Percentiles rank a stretch among this genome's conserved stretches.
Evolutionary conservation across 768 basidiomycete genomes (phyloP).

Genomic region (Russula lepida): DNA sequence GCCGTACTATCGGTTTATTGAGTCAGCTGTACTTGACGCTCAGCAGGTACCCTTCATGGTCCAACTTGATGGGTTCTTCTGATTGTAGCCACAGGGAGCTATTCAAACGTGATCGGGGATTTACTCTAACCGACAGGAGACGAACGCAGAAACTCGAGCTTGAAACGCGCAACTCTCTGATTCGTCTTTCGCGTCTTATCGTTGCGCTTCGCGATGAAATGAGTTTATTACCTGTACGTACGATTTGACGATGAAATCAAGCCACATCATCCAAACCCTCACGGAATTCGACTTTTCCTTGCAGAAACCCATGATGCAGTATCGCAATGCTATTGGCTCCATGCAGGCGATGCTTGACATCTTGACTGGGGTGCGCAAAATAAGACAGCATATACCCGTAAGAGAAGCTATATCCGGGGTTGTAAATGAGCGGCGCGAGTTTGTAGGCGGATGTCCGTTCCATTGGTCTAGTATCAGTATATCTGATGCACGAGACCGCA

Average conservation of each 20-base stretch:
- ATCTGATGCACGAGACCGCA: not conserved
- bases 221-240: conserved; percentile 39
- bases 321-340: conserved; percentile 30
- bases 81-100: not conserved
- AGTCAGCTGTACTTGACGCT: conserved; percentile 39
- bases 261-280: not conserved
- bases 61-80: not conserved
- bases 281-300: not conserved
- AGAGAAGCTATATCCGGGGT: conserved; percentile 35
- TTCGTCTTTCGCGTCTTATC: conserved; percentile 33
- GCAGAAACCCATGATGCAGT: conserved; percentile 42
- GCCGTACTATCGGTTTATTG: conserved; percentile 32
- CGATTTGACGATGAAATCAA: not conserved
- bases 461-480: not conserved
- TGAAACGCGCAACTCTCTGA: conserved; percentile 34
- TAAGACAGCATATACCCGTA: conserved; percentile 39
- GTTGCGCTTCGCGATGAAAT: conserved; percentile 40
- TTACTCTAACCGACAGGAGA: conserved; percentile 27
- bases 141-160: conserved; percentile 35
- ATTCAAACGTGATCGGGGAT: conserved; percentile 26
- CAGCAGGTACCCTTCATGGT: conserved; percentile 29
- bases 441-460: conserved; percentile 25
- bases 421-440: conserved; percentile 36
- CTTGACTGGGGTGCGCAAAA: conserved; percentile 39
- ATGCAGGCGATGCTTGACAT: conserved; percentile 38